These are phyloP conservation scores for Podosphaera aphanis DNA, from an alignment of 2,329 filamentous ascomycete species.

Conservation along the genomic window DNA sequence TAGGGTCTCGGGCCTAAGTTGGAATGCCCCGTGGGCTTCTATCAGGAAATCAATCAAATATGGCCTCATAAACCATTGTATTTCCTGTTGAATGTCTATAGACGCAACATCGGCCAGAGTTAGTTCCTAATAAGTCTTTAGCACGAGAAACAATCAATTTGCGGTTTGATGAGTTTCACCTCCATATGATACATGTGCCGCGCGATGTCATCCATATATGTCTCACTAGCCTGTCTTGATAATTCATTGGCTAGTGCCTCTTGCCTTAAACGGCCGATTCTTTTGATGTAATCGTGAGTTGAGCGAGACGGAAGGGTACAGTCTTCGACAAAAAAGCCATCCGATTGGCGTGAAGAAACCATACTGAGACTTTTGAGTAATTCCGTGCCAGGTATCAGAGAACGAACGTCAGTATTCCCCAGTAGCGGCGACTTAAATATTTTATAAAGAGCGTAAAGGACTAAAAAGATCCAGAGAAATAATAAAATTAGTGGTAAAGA, in stretches of 20 bases:
- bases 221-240: constrained; percentile 60
- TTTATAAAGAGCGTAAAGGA: too few relatives aligned
- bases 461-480: not conserved
- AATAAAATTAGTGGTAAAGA: not conserved
- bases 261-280: constrained; percentile 61
- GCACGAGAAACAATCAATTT: constrained; percentile 2
- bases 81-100: constrained; percentile 97
- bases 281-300: constrained; percentile 51
- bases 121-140: constrained; percentile 30
- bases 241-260: constrained; percentile 76
- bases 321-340: constrained; percentile 43
- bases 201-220: constrained; percentile 87
- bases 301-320: constrained; percentile 10
- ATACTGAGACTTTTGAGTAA: not conserved
- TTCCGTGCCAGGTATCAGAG: not conserved
- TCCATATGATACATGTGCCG: constrained; percentile 93
- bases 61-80: constrained; percentile 98
- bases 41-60: constrained; percentile 96
- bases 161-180: constrained; percentile 18
- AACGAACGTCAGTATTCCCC: not conserved
- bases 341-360: constrained; percentile 24
- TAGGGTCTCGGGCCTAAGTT: constrained; percentile 77
- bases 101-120: constrained; percentile 89
- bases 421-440: not conserved
- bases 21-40: constrained; percentile 88